Conservation (phyloP, 2,329 filamentous ascomycete species). For the Colletotrichum brevisporum region DNA sequence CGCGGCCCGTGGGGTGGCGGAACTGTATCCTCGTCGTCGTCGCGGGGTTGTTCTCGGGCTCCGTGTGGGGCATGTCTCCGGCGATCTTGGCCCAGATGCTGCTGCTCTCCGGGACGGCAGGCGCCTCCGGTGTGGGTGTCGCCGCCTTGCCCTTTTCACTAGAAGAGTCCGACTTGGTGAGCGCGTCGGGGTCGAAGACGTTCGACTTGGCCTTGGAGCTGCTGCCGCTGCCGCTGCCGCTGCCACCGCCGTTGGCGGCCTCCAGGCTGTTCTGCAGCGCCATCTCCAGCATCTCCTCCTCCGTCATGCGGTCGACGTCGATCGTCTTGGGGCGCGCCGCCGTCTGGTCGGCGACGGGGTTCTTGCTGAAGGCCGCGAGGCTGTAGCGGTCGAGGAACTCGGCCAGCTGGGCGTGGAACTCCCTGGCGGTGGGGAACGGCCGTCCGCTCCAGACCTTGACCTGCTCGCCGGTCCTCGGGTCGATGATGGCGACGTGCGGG, state of each 20-base stretch:
- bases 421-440: conserved; percentile 80
- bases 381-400: conserved; percentile 99
- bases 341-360: conserved; percentile 87
- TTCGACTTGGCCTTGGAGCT: conserved; percentile 61
- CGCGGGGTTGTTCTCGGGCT: conserved; percentile 80
- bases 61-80: conserved; percentile 78
- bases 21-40: conserved; percentile 93
- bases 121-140: conserved; percentile 42
- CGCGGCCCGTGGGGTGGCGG: conserved; percentile 84
- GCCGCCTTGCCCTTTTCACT: conserved; percentile 65
- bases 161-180: conserved; percentile 76
- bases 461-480: conserved; percentile 95
- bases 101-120: conserved; percentile 41
- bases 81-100: conserved; percentile 79
- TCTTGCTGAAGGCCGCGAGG: conserved; percentile 88
- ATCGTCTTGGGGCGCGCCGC: conserved; percentile 77
- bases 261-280: conserved; percentile 90
- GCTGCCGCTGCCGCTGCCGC: conserved; percentile 47
- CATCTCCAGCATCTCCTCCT: conserved; percentile 97
- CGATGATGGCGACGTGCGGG: conserved; percentile 95
- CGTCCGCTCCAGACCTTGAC: conserved; percentile 95
- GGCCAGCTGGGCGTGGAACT: conserved; percentile 92
- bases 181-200: conserved; percentile 85
- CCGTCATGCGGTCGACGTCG: conserved; percentile 90
- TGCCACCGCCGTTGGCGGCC: conserved; percentile 51